These are phyloP conservation scores for Coemansia sp. DNA, from an alignment of 192 early-diverging fungal genomes.

Conservation along the genomic window DNA sequence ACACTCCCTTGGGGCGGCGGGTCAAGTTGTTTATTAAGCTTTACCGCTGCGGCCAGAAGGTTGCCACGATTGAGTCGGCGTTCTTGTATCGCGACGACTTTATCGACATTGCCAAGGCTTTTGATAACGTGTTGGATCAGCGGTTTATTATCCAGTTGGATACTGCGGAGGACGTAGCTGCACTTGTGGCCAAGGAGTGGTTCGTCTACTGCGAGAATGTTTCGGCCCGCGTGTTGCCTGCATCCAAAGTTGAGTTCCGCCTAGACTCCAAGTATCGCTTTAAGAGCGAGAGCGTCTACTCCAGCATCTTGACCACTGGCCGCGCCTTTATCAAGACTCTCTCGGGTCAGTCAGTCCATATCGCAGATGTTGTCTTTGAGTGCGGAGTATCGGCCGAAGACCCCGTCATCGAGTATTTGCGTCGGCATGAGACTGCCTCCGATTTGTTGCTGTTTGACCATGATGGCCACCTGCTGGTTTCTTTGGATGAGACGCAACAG, in stretches of 20 bases:
- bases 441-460: constrained; percentile 74
- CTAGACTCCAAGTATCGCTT: constrained; percentile 71
- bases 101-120: constrained; percentile 72
- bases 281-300: constrained; percentile 61
- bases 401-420: constrained; percentile 82
- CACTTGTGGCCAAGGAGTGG: constrained; percentile 86
- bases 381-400: constrained; percentile 71
- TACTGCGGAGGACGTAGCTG: constrained; percentile 75
- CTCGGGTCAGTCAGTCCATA: constrained; percentile 62
- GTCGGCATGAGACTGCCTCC: constrained; percentile 67
- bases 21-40: constrained; percentile 74
- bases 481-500: background rate
- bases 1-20: constrained; percentile 80
- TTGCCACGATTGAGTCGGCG: constrained; percentile 73
- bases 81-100: constrained; percentile 84
- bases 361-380: constrained; percentile 78
- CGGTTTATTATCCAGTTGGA: constrained; percentile 66
- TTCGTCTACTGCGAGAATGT: constrained; percentile 52
- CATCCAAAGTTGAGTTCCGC: constrained; percentile 70
- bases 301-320: constrained; percentile 71
- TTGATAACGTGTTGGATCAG: constrained; percentile 70
- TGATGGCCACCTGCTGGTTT: constrained; percentile 58
- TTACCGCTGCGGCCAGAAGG: constrained; percentile 58
- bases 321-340: constrained; percentile 59
- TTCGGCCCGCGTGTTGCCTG: constrained; percentile 51